Percentiles rank a stretch among this genome's conserved stretches.
Evolutionary conservation across 148 eudicot species (phyloP).

Genomic region (Limonium bicolor): DNA sequence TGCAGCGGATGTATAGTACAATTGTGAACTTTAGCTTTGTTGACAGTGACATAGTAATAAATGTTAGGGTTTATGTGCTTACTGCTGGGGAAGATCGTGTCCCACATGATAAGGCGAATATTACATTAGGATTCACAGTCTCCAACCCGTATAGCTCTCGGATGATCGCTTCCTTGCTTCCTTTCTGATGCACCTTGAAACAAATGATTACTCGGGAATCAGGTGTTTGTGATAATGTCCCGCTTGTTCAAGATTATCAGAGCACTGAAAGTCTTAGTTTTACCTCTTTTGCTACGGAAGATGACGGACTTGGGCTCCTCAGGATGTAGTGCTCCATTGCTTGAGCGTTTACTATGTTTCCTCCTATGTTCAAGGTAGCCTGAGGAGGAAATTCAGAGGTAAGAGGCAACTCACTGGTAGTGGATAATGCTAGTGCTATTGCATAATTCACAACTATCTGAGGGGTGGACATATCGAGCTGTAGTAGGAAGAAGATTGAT

Average conservation of each 20-base stretch:
- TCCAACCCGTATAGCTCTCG: slow-evolving; percentile 53
- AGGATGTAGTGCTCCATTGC: slow-evolving; percentile 67
- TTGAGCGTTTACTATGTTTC: slow-evolving; percentile 70
- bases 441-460: neutral
- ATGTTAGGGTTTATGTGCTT: slow-evolving; percentile 11
- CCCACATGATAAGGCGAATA: slow-evolving; percentile 74
- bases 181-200: too few relatives aligned
- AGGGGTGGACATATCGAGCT: neutral
- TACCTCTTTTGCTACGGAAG: slow-evolving; percentile 38
- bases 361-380: slow-evolving; percentile 85
- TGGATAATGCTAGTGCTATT: neutral
- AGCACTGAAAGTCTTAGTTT: too few relatives aligned
- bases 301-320: slow-evolving; percentile 37
- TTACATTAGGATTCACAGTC: slow-evolving; percentile 48
- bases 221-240: too few relatives aligned
- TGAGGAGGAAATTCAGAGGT: slow-evolving; percentile 4
- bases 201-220: too few relatives aligned
- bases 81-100: slow-evolving; percentile 95
- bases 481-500: neutral
- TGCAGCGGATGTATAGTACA: neutral
- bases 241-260: too few relatives aligned
- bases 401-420: neutral
- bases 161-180: slow-evolving; percentile 41
- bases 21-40: neutral
- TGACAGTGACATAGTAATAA: neutral